Base-by-base conservation (phyloP, 2,329 filamentous ascomycete species). In the Cercospora janseana region DNA sequence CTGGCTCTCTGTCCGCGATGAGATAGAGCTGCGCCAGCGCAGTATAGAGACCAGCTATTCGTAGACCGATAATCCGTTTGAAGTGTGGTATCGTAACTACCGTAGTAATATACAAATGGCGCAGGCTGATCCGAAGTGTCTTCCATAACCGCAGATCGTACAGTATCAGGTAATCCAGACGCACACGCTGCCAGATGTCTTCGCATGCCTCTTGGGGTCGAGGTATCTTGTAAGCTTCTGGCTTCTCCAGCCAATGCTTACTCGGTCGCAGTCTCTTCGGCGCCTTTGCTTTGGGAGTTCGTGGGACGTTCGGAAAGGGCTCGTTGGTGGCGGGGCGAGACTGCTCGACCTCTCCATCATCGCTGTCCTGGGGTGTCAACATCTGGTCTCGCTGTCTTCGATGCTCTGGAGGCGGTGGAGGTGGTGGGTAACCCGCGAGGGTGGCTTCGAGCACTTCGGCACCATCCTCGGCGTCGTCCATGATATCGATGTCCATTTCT, bases 71-170 rank as follows among this genome's bases (percentile, higher is more conserved):
- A 7, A 98, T 83, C 15, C 92, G 85, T 73, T 98, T 98, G 79
- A 98, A 98, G 66, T 95, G 82, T 4, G 93, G 92, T 47, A 98
- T 89, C 4, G 88, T 89, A 40, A 98, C 91, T 4, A 98, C 89
- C 0, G 93, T 98, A 41, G 88, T 93, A 61, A 98, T 95, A 70
- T 96, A 97, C 1, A 98, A 80, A 56, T 95, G 87, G 24, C 93
- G 85, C 49, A 98, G 79, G 66, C 95, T 88, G 42, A 92, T 90
- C 49, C 93, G 83, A 24, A 94, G 81, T 67, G 90, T 93, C 72
- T 98, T 98, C 93, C 93, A 98, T 78, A 98, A 83, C 32, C 93
- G 79, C 44, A 98, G 73, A 67, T 98, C 93, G 66, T 95, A 98
- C 6, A 98, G 76, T 23, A 98, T 88, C 65, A 98, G 79, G 81